Conservation (phyloP, 2,329 filamentous ascomycete genomes). For the Cercospora janseana region DNA sequence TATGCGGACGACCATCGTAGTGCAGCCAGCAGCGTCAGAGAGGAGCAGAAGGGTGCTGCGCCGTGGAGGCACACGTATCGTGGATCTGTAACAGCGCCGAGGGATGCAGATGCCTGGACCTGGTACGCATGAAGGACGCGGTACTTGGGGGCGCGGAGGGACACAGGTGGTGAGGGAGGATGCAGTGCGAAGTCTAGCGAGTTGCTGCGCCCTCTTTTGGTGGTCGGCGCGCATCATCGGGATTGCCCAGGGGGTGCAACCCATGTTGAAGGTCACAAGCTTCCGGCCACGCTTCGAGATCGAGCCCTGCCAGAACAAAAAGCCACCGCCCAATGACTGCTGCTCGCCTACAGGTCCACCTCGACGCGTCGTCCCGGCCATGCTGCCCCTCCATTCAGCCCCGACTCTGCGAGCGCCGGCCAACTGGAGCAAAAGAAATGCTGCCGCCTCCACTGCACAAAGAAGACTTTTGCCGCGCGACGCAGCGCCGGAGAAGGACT, state of each 20-base stretch:
- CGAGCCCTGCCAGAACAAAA: constrained; percentile 1
- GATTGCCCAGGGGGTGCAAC: constrained; percentile 4
- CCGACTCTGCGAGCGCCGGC: neutral
- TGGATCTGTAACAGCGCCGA: constrained; percentile 5
- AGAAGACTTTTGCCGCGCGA: too few relatives aligned
- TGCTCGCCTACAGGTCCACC: neutral
- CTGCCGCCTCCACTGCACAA: neutral
- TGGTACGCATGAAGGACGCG: constrained; percentile 1
- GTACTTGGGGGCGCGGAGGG: neutral
- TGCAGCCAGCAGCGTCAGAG: neutral
- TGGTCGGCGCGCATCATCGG: constrained; percentile 4
- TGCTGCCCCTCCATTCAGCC: neutral
- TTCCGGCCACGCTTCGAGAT: neutral
- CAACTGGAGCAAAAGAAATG: neutral
- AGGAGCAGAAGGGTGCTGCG: constrained; percentile 1
- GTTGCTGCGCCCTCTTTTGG: constrained; percentile 8
- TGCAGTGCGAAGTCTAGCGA: constrained; percentile 1
- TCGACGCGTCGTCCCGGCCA: constrained; percentile 3
- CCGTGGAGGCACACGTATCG: constrained; percentile 1
- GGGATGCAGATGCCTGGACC: constrained; percentile 1
- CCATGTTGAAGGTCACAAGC: constrained; percentile 3
- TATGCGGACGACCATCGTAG: constrained; percentile 6
- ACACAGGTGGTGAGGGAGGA: neutral
- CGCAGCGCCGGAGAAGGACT: too few relatives aligned
- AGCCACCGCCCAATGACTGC: neutral